Base-by-base conservation (phyloP, 192 early-diverging fungal species). In the Backusella mclennaniae region DNA sequence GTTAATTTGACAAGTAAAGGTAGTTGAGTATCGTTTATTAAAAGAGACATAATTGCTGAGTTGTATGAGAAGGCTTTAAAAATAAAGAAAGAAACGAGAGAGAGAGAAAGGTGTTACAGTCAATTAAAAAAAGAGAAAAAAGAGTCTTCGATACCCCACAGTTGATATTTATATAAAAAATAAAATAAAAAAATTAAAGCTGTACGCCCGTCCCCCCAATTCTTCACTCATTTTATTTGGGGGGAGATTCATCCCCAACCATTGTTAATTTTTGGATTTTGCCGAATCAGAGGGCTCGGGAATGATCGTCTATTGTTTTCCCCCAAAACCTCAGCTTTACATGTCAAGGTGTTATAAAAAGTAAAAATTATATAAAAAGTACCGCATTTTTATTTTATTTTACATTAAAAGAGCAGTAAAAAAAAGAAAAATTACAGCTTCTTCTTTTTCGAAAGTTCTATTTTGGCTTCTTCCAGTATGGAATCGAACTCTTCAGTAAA, bases 401-500 rank as follows among this genome's bases (percentile, higher is more conserved):
- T 49, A n/a, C 46, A 49, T 49, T 49, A 49, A 49, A 49, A 49
- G 19, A 49, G 46, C 46, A 49, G 46, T 49, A 49, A 49, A 49
- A 49, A 49, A 15, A 49, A 19, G 14, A 44, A 49, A 49, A 49
- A 59, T 26, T 26, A 59, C 21, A 59, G 53, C 53, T 63, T 63
- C 21, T 71, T 41, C 26, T 44, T 71, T 44, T 49, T 71, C 29
- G 44, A 71, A 49, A 67, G 42, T 73, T 73, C 44, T 33, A 67
- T 73, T 46, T 44, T 67, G 12, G 71, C 71, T 66, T 77, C 76
- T 9, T 35, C 41, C 3, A 77, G 21, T 8, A 77, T 42, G 35
- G 46, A 31, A 5, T 77, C 46, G 7, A 77, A 77, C 29, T 77
- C 76, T 14, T 63, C 31, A 21, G 11, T 14, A n/a, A 77, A 77